phyloP scores from a whole-genome alignment of 257 asterid genomes.

The Ophiorrhiza pumila region DNA sequence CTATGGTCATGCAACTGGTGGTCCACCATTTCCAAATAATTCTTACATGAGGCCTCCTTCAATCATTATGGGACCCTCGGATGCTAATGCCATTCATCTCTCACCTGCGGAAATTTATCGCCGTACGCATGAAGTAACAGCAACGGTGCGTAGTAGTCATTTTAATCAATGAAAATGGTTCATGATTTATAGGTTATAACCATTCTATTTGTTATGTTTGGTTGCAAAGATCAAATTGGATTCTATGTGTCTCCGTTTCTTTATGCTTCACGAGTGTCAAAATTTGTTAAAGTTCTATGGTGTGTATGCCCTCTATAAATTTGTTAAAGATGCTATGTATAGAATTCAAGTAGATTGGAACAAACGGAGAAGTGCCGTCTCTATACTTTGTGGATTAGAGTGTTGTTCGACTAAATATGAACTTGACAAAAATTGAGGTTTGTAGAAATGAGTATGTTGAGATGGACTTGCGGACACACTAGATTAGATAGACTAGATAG shows the following conservation, averaged over 20 bases:
- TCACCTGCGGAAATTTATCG: constrained; percentile 75
- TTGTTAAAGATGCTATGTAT: too few species aligned
- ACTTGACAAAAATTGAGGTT: too few species aligned
- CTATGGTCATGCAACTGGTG: constrained; percentile 55
- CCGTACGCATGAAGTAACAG: constrained; percentile 88
- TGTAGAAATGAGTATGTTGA: too few species aligned
- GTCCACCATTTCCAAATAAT: constrained; percentile 56
- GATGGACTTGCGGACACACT: too few species aligned
- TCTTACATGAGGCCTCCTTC: constrained; percentile 60
- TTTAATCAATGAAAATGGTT: constrained; percentile 40
- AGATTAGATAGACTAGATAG: too few species aligned
- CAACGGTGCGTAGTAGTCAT: constrained; percentile 60
- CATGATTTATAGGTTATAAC: constrained; percentile 22
- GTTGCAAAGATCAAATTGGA: background rate
- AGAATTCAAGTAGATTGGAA: too few species aligned
- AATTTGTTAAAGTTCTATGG: background rate
- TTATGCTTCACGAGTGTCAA: background rate
- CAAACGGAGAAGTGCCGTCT: too few species aligned
- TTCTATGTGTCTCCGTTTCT: background rate
- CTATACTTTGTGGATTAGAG: too few species aligned
- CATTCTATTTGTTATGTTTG: background rate
- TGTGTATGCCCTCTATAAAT: too few species aligned
- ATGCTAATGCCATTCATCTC: constrained; percentile 54
- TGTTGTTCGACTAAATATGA: too few species aligned
- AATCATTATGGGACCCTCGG: constrained; percentile 64